phyloP scores from a whole-genome alignment of 306 rosid species.

The Castanea sativa region DNA sequence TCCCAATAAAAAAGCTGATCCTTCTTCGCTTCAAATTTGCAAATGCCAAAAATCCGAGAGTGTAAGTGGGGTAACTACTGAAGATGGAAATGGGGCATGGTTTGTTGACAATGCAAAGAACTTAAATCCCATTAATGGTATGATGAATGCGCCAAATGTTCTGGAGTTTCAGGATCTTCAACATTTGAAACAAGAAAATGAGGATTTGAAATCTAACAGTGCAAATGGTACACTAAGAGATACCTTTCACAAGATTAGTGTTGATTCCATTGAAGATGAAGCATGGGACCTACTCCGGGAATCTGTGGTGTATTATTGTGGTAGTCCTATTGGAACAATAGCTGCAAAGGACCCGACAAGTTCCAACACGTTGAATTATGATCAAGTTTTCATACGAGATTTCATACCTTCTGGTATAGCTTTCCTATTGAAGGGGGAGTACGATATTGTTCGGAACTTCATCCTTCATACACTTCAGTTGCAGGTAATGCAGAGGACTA shows the following conservation, averaged over 20 bases:
- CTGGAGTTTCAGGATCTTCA: constrained; percentile 54
- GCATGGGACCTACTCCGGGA: constrained; percentile 81
- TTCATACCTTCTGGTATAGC: constrained; percentile 91
- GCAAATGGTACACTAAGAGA: constrained; percentile 48
- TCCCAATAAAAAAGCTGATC: constrained; percentile 4
- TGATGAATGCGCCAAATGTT: constrained; percentile 27
- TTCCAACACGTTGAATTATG: constrained; percentile 70
- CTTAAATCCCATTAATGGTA: constrained; percentile 31
- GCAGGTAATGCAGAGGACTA: constrained; percentile 52
- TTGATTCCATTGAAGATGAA: constrained; percentile 64
- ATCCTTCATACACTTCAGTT: constrained; percentile 83
- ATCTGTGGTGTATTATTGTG: constrained; percentile 69
- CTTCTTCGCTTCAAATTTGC: constrained; percentile 36
- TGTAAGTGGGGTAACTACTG: constrained; percentile 34
- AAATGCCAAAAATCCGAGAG: constrained; percentile 62
- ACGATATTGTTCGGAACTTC: constrained; percentile 83
- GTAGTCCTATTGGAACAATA: constrained; percentile 82
- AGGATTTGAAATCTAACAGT: constrained; percentile 35
- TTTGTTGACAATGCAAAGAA: constrained; percentile 39
- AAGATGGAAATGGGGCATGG: constrained; percentile 52
- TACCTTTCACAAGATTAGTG: constrained; percentile 25
- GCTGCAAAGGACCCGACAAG: constrained; percentile 77
- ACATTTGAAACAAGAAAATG: constrained; percentile 44
- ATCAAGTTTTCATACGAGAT: constrained; percentile 88
- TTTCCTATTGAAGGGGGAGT: constrained; percentile 82